These are phyloP conservation scores for Hypoxylon sp. DNA, from an alignment of 2,329 filamentous ascomycete genomes.

Conservation along the genomic window DNA sequence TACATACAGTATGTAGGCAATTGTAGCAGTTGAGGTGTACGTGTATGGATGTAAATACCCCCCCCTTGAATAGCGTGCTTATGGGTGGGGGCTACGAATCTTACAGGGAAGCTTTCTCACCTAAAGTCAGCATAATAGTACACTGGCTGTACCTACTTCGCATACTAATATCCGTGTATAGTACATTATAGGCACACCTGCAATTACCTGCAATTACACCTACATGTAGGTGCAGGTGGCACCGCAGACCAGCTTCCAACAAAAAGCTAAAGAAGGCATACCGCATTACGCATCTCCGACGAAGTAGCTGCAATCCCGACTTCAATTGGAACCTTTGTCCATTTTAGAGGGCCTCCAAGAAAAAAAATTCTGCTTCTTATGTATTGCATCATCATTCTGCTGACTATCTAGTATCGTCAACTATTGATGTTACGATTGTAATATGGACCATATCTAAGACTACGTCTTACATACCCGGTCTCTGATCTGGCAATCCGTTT, in stretches of 20 bases:
- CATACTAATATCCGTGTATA: slow-evolving; percentile 11
- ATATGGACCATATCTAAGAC: slow-evolving; percentile 24
- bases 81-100: slow-evolving; percentile 24
- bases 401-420: slow-evolving; percentile 20
- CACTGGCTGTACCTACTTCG: neutral
- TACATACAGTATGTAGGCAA: too few relatives aligned
- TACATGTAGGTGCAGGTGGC: slow-evolving; percentile 33
- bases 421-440: slow-evolving; percentile 22
- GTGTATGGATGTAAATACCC: slow-evolving; percentile 1
- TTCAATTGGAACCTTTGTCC: slow-evolving; percentile 18
- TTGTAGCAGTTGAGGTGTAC: slow-evolving; percentile 16
- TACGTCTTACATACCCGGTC: slow-evolving; percentile 35
- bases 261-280: slow-evolving; percentile 3
- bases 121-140: slow-evolving; percentile 25
- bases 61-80: slow-evolving; percentile 13
- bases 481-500: slow-evolving; percentile 46
- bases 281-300: slow-evolving; percentile 32
- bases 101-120: slow-evolving; percentile 26
- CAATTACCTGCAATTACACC: slow-evolving; percentile 22
- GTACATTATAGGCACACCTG: slow-evolving; percentile 6
- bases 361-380: slow-evolving; percentile 4
- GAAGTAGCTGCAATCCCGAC: slow-evolving; percentile 1
- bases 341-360: slow-evolving; percentile 9
- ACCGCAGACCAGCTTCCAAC: slow-evolving; percentile 36
- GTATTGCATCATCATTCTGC: slow-evolving; percentile 29